Conservation (phyloP, 192 early-diverging fungal genomes). For the Jimgerdemannia lactiflua region DNA sequence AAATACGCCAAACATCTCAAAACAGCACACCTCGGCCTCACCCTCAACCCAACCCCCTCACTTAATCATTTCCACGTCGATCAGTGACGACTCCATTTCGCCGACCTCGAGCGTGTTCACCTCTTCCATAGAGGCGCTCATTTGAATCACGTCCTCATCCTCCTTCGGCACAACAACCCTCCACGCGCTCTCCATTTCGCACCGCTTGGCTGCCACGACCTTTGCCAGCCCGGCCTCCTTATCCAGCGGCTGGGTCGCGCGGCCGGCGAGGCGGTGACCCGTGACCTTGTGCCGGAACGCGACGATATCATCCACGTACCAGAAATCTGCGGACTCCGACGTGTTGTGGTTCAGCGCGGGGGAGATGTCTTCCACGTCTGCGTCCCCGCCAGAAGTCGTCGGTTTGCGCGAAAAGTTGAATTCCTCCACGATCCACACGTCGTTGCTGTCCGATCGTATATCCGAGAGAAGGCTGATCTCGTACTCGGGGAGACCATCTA, state of each 20-base stretch:
- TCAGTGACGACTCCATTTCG: no score
- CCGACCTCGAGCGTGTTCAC: no score
- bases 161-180: neutral
- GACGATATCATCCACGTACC: neutral
- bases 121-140: no score
- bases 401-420: neutral
- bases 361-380: neutral
- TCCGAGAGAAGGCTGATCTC: neutral
- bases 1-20: no score
- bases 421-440: neutral
- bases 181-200: neutral
- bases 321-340: neutral
- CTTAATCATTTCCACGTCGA: no score
- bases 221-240: neutral
- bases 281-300: neutral
- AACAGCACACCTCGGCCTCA: no score
- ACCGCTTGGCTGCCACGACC: neutral
- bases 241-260: neutral
- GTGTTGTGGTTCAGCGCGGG: neutral
- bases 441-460: neutral
- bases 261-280: neutral
- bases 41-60: no score
- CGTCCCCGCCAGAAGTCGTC: neutral
- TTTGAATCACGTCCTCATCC: no score
- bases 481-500: neutral